phyloP scores from a whole-genome alignment of 129 eudicot genomes.

The Sambucus nigra region DNA sequence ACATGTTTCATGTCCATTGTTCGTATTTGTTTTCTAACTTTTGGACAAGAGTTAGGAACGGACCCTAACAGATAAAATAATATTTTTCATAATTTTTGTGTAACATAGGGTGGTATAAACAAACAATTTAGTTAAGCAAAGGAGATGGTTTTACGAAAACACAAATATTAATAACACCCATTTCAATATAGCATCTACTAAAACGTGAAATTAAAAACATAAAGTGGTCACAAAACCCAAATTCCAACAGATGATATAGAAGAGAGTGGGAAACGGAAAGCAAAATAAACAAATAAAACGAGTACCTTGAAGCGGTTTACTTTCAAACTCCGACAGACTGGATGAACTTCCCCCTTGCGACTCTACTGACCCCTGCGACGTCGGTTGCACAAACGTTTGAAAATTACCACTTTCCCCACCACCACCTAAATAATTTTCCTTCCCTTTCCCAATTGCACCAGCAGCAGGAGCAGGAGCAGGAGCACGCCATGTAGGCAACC shows the following conservation, averaged over 20 bases:
- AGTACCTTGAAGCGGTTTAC: constrained; percentile 41
- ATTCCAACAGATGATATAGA: background rate
- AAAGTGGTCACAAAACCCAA: background rate
- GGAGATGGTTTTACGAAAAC: no score
- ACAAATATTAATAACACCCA: no score
- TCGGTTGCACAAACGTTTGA: background rate
- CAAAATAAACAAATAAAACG: background rate
- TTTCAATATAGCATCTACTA: background rate
- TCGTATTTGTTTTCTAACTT: no score
- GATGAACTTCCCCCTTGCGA: constrained; percentile 46
- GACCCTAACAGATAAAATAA: no score
- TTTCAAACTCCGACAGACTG: constrained; percentile 34
- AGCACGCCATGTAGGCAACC: constrained; percentile 19
- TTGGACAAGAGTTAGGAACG: no score
- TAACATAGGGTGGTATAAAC: no score
- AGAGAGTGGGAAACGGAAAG: background rate
- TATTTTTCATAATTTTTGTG: no score
- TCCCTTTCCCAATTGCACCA: no score
- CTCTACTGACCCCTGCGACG: constrained; percentile 32
- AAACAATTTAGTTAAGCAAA: no score
- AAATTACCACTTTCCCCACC: constrained; percentile 5
- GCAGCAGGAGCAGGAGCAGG: constrained; percentile 21
- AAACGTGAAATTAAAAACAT: background rate
- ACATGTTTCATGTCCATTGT: no score
- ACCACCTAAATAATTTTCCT: constrained; percentile 15